Percentiles rank a stretch among this genome's conserved stretches.
Evolutionary conservation across 345 rosid species (phyloP).

Genomic region (Capsella bursapastoris): DNA sequence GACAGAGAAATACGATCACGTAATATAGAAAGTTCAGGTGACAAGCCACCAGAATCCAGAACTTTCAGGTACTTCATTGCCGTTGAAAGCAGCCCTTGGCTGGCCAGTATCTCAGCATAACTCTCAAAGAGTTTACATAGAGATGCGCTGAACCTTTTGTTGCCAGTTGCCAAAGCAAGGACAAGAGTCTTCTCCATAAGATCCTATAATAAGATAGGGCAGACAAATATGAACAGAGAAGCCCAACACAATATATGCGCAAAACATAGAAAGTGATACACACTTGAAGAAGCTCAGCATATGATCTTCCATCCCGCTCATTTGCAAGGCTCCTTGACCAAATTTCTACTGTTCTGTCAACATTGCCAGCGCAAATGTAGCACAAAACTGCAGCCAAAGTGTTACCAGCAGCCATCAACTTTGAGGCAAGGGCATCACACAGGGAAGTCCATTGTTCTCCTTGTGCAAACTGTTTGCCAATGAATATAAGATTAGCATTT

Average conservation of each 20-base stretch:
- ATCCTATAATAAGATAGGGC: slow-evolving; percentile 60
- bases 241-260: slow-evolving; percentile 6
- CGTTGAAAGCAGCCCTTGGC: slow-evolving; percentile 81
- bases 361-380: slow-evolving; percentile 94
- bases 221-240: slow-evolving; percentile 29
- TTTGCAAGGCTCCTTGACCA: slow-evolving; percentile 86
- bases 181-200: slow-evolving; percentile 99
- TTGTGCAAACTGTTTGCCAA: slow-evolving; percentile 78
- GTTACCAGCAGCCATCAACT: slow-evolving; percentile 75
- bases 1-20: slow-evolving; percentile 81
- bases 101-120: slow-evolving; percentile 95
- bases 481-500: slow-evolving; percentile 30
- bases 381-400: slow-evolving; percentile 93
- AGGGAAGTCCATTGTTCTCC: slow-evolving; percentile 85
- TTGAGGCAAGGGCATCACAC: slow-evolving; percentile 85
- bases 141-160: slow-evolving; percentile 87
- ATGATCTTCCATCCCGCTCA: slow-evolving; percentile 72
- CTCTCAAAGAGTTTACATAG: slow-evolving; percentile 96
- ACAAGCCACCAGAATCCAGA: slow-evolving; percentile 79
- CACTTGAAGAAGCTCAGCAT: slow-evolving; percentile 95
- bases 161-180: slow-evolving; percentile 93
- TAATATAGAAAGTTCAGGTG: slow-evolving; percentile 85
- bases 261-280: slow-evolving; percentile 40
- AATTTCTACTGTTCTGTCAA: slow-evolving; percentile 97
- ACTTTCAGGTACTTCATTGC: slow-evolving; percentile 97